Base-by-base conservation (phyloP, 2,329 filamentous ascomycete genomes). In the Bimuria novae-zelandiae region DNA sequence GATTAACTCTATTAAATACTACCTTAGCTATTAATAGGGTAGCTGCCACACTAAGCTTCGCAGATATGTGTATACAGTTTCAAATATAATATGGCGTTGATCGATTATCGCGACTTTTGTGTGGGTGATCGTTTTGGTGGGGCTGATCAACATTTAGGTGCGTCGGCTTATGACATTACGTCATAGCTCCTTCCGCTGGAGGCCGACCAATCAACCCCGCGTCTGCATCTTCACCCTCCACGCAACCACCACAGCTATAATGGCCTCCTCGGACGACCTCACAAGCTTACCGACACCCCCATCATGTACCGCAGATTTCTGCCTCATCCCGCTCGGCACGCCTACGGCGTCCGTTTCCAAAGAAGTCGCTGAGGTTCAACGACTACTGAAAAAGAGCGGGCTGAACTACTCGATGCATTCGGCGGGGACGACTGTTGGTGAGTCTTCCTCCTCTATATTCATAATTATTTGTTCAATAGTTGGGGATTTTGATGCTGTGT, bases 351-450 rank as follows among this genome's bases (percentile, higher is more conserved):
- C 76, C 7, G 79, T 81, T n/a, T 78, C 77, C 6, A 73, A 76
- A 49, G 89, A 97, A 71, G 86, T 99, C 25, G 93, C 93, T 29
- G 87, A 89, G 58, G 91, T 97, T 32, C 93, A 97, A 77, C 85
- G 87, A 52, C 81, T 97, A 30, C 82, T 99, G 65, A 86, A 89
- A 74, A 85, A 84, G 49, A 94, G 89, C 63, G 91, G 91, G 1
- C 74, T 97, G 57, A 87, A 85, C 59, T 93, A 92, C 71, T 86
- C 83, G 41, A 94, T 97, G 90, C 93, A 97, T 76, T 92, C 90
- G 22, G 92, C 92, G 2, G 94, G 93, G 11, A 97, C 93, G 0
- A 97, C 93, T 0, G 84, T 97, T 50, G 92, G 91, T 94, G 23
- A 37, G 44, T 39, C 10, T 4, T 7, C 25, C 22, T 4, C 14